phyloP scores from a whole-genome alignment of 2,329 filamentous ascomycete species.

The Blastomyces silverae region DNA sequence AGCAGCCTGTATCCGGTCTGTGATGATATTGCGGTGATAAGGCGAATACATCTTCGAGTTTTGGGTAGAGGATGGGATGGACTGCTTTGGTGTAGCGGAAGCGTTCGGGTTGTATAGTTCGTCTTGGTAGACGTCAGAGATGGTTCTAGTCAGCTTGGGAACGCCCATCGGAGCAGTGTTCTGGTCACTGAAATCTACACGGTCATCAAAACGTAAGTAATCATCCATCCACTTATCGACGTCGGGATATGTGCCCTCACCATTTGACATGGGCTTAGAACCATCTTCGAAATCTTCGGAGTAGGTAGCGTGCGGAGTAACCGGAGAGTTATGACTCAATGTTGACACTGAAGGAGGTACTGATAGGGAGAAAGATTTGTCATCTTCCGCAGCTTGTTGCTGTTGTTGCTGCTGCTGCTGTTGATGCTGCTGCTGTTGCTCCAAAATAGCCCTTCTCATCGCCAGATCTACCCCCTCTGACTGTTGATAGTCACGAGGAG shows the following conservation, averaged over 20 bases:
- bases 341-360: constrained; percentile 55
- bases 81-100: constrained; percentile 28
- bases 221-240: constrained; percentile 49
- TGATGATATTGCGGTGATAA: constrained; percentile 56
- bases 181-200: constrained; percentile 49
- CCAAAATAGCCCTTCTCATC: constrained; percentile 54
- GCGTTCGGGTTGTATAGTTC: constrained; percentile 63
- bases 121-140: constrained; percentile 78
- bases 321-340: constrained; percentile 54
- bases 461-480: constrained; percentile 50
- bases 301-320: constrained; percentile 53
- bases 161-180: constrained; percentile 41
- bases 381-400: constrained; percentile 42
- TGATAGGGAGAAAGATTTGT: constrained; percentile 46
- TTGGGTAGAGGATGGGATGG: constrained; percentile 45
- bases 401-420: constrained; percentile 39
- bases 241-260: constrained; percentile 45
- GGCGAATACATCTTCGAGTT: constrained; percentile 38
- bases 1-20: constrained; percentile 69
- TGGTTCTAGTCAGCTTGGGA: constrained; percentile 76
- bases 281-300: constrained; percentile 48
- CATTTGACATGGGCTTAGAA: constrained; percentile 45
- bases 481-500: constrained; percentile 38
- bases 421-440: constrained; percentile 33
- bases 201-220: constrained; percentile 59